Evolutionary conservation across 2,329 filamentous ascomycete species (phyloP).

Genomic region (Fusarium torulosum): DNA sequence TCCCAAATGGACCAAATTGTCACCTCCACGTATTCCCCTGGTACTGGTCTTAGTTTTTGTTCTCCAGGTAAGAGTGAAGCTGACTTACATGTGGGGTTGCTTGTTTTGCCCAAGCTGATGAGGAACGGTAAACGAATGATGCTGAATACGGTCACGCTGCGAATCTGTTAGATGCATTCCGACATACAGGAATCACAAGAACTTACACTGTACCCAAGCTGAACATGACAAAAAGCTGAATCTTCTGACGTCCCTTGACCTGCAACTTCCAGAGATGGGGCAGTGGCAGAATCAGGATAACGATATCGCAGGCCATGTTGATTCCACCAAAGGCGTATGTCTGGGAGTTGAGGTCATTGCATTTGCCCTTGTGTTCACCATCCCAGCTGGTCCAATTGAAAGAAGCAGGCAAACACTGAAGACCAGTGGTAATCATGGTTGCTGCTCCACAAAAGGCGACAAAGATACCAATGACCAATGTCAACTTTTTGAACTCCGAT

Average conservation of each 20-base stretch:
- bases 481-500: conserved; percentile 19
- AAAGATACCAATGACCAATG: conserved; percentile 20
- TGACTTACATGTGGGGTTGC: conserved; percentile 35
- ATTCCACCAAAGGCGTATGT: conserved; percentile 40
- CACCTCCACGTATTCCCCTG: conserved; percentile 38
- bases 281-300: conserved; percentile 31
- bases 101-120: conserved; percentile 29
- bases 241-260: conserved; percentile 35
- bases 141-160: conserved; percentile 37
- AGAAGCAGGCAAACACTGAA: conserved; percentile 37
- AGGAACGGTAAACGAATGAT: conserved; percentile 36
- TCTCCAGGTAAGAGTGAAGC: no score
- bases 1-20: conserved; percentile 44
- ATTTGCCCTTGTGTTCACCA: conserved; percentile 25
- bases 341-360: conserved; percentile 38
- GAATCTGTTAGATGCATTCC: background rate
- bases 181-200: fast-evolving
- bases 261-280: conserved; percentile 32
- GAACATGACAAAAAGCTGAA: conserved; percentile 39
- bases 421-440: conserved; percentile 30
- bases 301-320: conserved; percentile 35
- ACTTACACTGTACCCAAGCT: conserved; percentile 34
- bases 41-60: background rate
- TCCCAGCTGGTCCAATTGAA: conserved; percentile 40
- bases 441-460: conserved; percentile 23